A percentile compares a stretch with the other conserved stretches of the same genome.
These are phyloP conservation scores for Neoascochyta sp. DNA, from an alignment of 2,329 filamentous ascomycete genomes.

Conservation along the genomic window DNA sequence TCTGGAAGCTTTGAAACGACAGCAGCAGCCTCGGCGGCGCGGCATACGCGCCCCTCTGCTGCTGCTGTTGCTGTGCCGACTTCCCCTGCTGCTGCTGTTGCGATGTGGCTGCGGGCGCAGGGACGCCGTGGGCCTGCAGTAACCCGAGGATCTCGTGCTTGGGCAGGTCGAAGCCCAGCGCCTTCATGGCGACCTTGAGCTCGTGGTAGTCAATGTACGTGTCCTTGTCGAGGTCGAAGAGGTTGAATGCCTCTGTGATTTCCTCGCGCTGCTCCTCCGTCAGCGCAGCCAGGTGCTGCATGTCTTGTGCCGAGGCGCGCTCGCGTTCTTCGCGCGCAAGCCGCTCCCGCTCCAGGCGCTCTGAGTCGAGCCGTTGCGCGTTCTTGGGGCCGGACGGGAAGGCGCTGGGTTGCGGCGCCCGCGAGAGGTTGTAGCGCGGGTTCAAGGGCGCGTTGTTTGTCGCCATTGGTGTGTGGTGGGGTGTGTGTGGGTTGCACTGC, in stretches of 20 bases:
- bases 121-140: slow-evolving; percentile 69
- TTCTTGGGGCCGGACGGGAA: slow-evolving; percentile 45
- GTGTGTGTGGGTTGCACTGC: slow-evolving; percentile 9
- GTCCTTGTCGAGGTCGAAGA: slow-evolving; percentile 97
- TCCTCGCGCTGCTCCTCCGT: slow-evolving; percentile 89
- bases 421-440: slow-evolving; percentile 53
- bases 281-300: slow-evolving; percentile 54
- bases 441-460: slow-evolving; percentile 52
- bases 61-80: slow-evolving; percentile 9
- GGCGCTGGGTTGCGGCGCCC: slow-evolving; percentile 17
- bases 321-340: slow-evolving; percentile 34
- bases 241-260: slow-evolving; percentile 91
- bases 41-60: slow-evolving; percentile 11
- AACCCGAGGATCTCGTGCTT: slow-evolving; percentile 80
- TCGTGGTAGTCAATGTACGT: slow-evolving; percentile 95
- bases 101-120: slow-evolving; percentile 4
- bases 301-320: slow-evolving; percentile 37
- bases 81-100: slow-evolving; percentile 10
- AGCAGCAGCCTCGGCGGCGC: slow-evolving; percentile 60
- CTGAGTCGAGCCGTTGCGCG: slow-evolving; percentile 40
- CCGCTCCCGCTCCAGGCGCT: slow-evolving; percentile 42
- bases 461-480: slow-evolving; percentile 42
- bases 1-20: slow-evolving; percentile 68
- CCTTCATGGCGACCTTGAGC: slow-evolving; percentile 92
- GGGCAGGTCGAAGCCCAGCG: slow-evolving; percentile 86